Evolutionary conservation across 1,284 basidiomycete species (phyloP).

Genomic region (Trametes polyzona): DNA sequence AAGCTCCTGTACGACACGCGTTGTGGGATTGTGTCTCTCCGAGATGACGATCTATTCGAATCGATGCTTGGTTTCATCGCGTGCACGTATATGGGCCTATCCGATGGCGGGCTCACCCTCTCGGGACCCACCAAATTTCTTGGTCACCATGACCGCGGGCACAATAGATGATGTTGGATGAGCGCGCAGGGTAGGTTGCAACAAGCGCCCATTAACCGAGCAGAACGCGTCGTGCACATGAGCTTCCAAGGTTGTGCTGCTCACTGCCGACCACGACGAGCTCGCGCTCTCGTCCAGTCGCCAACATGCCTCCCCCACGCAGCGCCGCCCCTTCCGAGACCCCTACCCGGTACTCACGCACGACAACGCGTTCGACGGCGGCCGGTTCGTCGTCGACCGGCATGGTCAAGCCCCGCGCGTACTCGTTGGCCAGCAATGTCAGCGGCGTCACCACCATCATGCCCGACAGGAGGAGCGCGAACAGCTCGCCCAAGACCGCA

Average conservation of each 20-base stretch:
- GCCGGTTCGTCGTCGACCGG: slow-evolving; percentile 32
- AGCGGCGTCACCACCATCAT: slow-evolving; percentile 48
- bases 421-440: slow-evolving; percentile 37
- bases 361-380: slow-evolving; percentile 34
- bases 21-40: neutral
- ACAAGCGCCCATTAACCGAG: slow-evolving; percentile 18
- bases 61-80: no score
- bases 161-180: neutral
- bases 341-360: slow-evolving; percentile 38
- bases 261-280: slow-evolving; percentile 28
- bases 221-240: slow-evolving; percentile 5
- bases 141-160: neutral
- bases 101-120: no score
- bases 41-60: no score
- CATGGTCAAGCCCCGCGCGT: slow-evolving; percentile 37
- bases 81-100: no score
- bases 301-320: slow-evolving; percentile 32
- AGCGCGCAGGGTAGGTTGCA: neutral
- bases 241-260: slow-evolving; percentile 4
- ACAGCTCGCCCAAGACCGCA: slow-evolving; percentile 23
- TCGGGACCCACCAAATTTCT: no score
- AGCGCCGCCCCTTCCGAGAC: slow-evolving; percentile 40
- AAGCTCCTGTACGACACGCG: neutral
- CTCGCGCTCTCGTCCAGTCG: slow-evolving; percentile 20
- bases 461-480: slow-evolving; percentile 35